Evolutionary conservation across 2,329 filamentous ascomycete genomes (phyloP).

Genomic region (Epicoccum sorghinum): DNA sequence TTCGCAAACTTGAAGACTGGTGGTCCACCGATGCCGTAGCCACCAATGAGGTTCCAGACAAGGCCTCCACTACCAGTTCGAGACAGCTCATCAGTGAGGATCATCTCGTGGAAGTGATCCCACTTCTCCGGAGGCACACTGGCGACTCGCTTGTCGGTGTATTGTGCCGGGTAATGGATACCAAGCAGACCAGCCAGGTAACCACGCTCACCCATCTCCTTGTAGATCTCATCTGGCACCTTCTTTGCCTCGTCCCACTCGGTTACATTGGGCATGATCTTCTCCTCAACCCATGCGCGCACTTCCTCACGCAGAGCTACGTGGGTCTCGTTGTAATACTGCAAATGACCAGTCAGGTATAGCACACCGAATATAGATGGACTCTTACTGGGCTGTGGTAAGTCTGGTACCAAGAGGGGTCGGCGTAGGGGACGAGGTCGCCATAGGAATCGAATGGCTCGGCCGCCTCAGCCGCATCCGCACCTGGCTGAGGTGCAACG

Average conservation of each 20-base stretch:
- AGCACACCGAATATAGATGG: background rate
- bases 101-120: slow-evolving; percentile 98
- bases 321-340: slow-evolving; percentile 92
- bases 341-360: background rate
- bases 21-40: slow-evolving; percentile 94
- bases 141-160: slow-evolving; percentile 73
- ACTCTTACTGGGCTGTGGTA: slow-evolving; percentile 63
- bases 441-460: slow-evolving; percentile 86
- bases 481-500: slow-evolving; percentile 46
- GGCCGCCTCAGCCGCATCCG: slow-evolving; percentile 59
- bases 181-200: slow-evolving; percentile 94
- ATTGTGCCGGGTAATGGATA: slow-evolving; percentile 77
- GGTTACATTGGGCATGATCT: slow-evolving; percentile 87
- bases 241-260: slow-evolving; percentile 97
- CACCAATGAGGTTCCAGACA: slow-evolving; percentile 95
- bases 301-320: slow-evolving; percentile 88
- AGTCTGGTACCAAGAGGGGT: slow-evolving; percentile 93
- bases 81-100: slow-evolving; percentile 92
- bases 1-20: slow-evolving; percentile 91
- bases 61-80: slow-evolving; percentile 88
- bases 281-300: slow-evolving; percentile 86
- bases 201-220: slow-evolving; percentile 90
- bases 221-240: slow-evolving; percentile 89
- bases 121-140: slow-evolving; percentile 86
- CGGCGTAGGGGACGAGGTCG: slow-evolving; percentile 85